These are phyloP conservation scores for Lasiosphaeria hispida DNA, from an alignment of 495 filamentous ascomycete genomes.

Conservation along the genomic window DNA sequence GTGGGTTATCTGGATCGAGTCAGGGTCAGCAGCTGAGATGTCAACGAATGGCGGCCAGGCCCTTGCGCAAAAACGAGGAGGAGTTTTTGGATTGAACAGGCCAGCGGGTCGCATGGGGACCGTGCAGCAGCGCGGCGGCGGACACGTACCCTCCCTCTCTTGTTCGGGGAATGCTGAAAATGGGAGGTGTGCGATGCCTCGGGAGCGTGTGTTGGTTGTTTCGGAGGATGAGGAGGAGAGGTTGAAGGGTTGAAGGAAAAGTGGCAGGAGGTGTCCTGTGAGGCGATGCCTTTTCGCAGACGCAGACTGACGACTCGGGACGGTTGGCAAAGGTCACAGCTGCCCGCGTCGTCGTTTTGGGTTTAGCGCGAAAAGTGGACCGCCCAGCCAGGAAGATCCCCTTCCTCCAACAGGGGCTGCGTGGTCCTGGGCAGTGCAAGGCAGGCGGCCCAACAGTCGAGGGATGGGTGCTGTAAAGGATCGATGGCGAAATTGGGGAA, in stretches of 20 bases:
- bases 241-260: constrained; percentile 1
- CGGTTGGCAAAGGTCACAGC: constrained; percentile 23
- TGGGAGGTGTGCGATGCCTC: constrained; percentile 19
- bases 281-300: constrained; percentile 29
- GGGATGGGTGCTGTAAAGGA: too few relatives aligned
- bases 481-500: too few relatives aligned
- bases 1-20: constrained; percentile 1
- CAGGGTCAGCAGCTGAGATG: constrained; percentile 9
- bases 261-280: constrained; percentile 17
- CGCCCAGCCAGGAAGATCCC: constrained; percentile 1
- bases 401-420: neutral
- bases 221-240: constrained; percentile 2
- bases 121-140: neutral
- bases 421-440: too few relatives aligned
- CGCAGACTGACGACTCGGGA: constrained; percentile 25
- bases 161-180: constrained; percentile 9
- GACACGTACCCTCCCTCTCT: constrained; percentile 23
- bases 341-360: constrained; percentile 18
- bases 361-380: constrained; percentile 17
- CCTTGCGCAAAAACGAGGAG: constrained; percentile 18
- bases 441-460: too few relatives aligned
- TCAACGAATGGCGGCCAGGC: neutral
- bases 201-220: constrained; percentile 4
- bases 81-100: constrained; percentile 11
- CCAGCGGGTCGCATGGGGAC: neutral